These are phyloP conservation scores for Wickerhamiella australiensis DNA, from an alignment of 805 yeast genomes.

Conservation along the genomic window DNA sequence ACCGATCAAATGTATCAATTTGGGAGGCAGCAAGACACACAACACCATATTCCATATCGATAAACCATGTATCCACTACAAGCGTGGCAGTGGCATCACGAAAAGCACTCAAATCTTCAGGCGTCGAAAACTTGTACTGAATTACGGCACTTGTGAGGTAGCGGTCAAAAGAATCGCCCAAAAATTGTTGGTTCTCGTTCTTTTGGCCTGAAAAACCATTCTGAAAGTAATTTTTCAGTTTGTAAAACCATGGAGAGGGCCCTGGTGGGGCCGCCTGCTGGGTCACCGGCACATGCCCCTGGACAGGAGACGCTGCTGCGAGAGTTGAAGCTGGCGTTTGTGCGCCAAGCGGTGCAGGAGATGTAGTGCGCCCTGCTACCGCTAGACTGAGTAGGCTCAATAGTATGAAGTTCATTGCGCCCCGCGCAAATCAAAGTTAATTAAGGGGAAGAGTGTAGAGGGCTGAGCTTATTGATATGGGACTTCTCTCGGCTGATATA, in stretches of 20 bases:
- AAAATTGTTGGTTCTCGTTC: not conserved
- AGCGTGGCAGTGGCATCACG: slow-evolving; percentile 5
- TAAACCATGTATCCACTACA: slow-evolving; percentile 10
- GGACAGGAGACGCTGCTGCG: no score
- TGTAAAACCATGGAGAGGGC: not conserved
- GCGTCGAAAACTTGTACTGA: slow-evolving; percentile 4
- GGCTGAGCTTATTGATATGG: slow-evolving; percentile 7
- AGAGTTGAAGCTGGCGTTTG: not conserved
- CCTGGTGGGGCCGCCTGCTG: not conserved
- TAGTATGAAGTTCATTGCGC: not conserved
- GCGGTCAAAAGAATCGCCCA: slow-evolving; percentile 2
- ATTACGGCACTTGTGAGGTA: slow-evolving; percentile 10
- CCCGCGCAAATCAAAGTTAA: not conserved
- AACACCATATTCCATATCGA: not conserved
- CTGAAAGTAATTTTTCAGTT: not conserved
- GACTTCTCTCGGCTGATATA: slow-evolving; percentile 2
- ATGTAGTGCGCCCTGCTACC: not conserved
- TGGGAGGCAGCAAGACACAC: slow-evolving; percentile 9
- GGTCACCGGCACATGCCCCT: no score
- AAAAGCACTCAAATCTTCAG: slow-evolving; percentile 6
- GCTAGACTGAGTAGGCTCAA: not conserved
- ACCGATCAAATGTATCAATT: slow-evolving; percentile 9
- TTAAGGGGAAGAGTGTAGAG: not conserved
- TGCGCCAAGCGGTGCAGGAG: not conserved
- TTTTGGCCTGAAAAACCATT: not conserved